Evolutionary conservation across 495 filamentous ascomycete genomes (phyloP).

Genomic region (Diplogelasinospora grovesii): DNA sequence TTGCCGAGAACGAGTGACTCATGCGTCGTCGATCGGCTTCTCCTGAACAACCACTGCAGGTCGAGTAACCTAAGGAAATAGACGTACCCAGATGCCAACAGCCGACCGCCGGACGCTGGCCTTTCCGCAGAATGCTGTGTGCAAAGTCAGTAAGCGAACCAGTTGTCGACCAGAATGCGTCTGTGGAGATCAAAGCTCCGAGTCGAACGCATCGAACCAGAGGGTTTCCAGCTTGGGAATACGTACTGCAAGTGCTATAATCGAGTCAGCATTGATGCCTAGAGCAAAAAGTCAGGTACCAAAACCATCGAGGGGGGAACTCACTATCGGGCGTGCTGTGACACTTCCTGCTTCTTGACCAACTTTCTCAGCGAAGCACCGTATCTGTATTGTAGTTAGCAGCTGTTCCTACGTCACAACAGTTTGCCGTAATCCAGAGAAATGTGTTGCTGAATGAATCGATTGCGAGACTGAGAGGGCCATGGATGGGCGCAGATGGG

Average conservation of each 20-base stretch:
- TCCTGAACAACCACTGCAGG: no score
- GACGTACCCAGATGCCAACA: slow-evolving; percentile 77
- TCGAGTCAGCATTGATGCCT: not conserved
- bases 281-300: not conserved
- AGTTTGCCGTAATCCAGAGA: no score
- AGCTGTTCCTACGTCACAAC: not conserved
- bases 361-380: slow-evolving; percentile 99
- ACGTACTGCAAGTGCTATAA: slow-evolving; percentile 65
- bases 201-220: no score
- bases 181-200: no score
- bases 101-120: slow-evolving; percentile 84
- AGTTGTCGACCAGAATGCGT: no score
- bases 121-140: slow-evolving; percentile 83
- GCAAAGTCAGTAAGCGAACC: slow-evolving; percentile 19
- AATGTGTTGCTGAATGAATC: no score
- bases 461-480: no score
- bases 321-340: slow-evolving; percentile 83
- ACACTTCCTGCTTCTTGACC: slow-evolving; percentile 99
- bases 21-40: no score
- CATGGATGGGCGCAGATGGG: no score
- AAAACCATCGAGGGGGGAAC: not conserved
- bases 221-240: slow-evolving; percentile 37
- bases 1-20: no score
- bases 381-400: slow-evolving; percentile 52
- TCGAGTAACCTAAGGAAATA: no score